These are phyloP conservation scores for Lagenidium giganteum DNA, from an alignment of 352 stramenopile genomes.

Conservation along the genomic window DNA sequence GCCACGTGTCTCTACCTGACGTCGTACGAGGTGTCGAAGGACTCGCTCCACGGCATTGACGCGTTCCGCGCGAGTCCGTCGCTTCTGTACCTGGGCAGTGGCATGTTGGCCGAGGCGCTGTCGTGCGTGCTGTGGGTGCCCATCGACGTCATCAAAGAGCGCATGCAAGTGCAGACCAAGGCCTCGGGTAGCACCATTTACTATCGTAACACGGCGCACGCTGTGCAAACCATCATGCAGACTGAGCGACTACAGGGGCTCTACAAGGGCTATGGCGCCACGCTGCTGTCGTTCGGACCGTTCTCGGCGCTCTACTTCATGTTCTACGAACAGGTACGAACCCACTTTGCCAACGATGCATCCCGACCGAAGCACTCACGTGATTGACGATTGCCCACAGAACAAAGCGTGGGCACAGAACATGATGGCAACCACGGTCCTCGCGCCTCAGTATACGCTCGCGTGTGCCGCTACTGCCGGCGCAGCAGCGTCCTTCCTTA, in stretches of 20 bases:
- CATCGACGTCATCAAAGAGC: conserved; percentile 99
- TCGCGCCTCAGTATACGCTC: conserved; percentile 61
- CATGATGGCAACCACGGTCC: conserved; percentile 31
- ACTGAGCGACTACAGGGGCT: conserved; percentile 89
- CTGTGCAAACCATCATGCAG: conserved; percentile 86
- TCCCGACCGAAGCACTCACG: too few relatives aligned
- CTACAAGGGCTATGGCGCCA: conserved; percentile 95
- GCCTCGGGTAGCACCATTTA: conserved; percentile 28
- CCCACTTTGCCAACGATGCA: too few relatives aligned
- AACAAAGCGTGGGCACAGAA: conserved; percentile 50
- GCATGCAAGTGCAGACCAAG: conserved; percentile 93
- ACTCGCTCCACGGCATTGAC: conserved; percentile 34
- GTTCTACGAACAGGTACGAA: conserved; percentile 91
- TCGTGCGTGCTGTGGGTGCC: conserved; percentile 98
- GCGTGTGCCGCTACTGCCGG: conserved; percentile 78
- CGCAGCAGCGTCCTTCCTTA: conserved; percentile 92
- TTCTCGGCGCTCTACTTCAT: conserved; percentile 98
- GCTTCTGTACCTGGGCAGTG: conserved; percentile 62
- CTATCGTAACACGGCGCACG: conserved; percentile 91
- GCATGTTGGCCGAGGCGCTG: conserved; percentile 68
- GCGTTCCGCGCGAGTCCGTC: conserved; percentile 43
- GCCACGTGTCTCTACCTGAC: conserved; percentile 96
- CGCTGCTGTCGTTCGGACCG: conserved; percentile 94
- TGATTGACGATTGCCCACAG: too few relatives aligned
- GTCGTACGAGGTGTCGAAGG: conserved; percentile 91